A percentile compares a stretch with the other conserved stretches of the same genome.
Evolutionary conservation across 768 basidiomycete species (phyloP).

Genomic region (Tubosaeta sp.): DNA sequence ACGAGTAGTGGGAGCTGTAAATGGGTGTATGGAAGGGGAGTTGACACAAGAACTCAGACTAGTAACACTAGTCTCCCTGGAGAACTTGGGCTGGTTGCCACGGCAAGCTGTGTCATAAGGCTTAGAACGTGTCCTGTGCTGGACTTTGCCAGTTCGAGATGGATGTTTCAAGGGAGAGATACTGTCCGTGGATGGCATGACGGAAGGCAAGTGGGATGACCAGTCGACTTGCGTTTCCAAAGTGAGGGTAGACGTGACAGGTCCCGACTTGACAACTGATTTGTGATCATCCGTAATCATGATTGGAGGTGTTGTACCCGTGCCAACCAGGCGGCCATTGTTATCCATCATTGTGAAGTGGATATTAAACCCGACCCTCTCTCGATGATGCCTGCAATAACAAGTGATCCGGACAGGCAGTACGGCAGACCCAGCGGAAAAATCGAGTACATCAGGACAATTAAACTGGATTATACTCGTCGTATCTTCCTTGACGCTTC

Average conservation of each 20-base stretch:
- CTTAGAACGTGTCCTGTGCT: conserved; percentile 58
- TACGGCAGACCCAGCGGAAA: conserved; percentile 79
- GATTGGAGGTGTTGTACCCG: conserved; percentile 81
- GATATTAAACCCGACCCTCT: conserved; percentile 92
- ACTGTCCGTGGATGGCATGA: conserved; percentile 25
- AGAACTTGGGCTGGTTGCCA: conserved; percentile 39
- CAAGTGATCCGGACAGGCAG: conserved; percentile 96
- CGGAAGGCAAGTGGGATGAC: conserved; percentile 33
- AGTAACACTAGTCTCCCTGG: conserved; percentile 53
- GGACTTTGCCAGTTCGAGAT: conserved; percentile 41
- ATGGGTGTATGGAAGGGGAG: conserved; percentile 36
- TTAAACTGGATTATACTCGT: conserved; percentile 94
- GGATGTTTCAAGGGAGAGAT: conserved; percentile 46
- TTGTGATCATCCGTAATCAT: conserved; percentile 99
- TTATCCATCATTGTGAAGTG: conserved; percentile 83
- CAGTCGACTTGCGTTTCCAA: conserved; percentile 46
- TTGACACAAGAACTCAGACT: conserved; percentile 47
- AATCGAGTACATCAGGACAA: conserved; percentile 84
- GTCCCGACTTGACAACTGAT: conserved; percentile 44
- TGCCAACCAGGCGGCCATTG: conserved; percentile 73
- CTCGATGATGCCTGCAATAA: conserved; percentile 97
- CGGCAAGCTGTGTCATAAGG: conserved; percentile 52
- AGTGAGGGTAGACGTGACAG: conserved; percentile 31
- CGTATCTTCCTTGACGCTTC: conserved; percentile 53
- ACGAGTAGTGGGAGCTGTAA: conserved; percentile 31